phyloP scores from a whole-genome alignment of 441 rosid species.

The Adansonia gregorii region DNA sequence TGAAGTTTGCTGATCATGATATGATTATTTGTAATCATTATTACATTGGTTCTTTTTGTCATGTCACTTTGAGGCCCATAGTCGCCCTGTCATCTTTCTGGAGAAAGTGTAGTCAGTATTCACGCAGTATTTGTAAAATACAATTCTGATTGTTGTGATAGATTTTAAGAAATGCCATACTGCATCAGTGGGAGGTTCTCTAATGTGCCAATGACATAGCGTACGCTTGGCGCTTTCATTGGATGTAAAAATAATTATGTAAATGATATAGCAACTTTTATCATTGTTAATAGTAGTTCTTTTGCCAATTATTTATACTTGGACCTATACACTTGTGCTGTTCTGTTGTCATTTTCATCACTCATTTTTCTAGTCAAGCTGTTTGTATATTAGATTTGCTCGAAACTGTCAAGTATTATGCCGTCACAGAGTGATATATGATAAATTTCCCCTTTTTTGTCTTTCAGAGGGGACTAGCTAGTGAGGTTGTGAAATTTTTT shows the following conservation, averaged over 20 bases:
- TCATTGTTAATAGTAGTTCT: constrained; percentile 2
- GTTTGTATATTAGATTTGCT: not conserved
- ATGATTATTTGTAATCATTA: not conserved
- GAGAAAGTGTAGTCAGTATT: not conserved
- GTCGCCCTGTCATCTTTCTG: not conserved
- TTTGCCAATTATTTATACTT: not conserved
- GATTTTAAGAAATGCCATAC: not conserved
- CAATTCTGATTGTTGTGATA: not conserved
- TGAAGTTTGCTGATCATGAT: not conserved
- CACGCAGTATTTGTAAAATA: not conserved
- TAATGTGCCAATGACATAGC: not conserved
- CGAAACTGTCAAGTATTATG: not conserved
- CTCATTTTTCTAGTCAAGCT: not conserved
- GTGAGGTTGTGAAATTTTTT: not conserved
- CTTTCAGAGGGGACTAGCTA: not conserved
- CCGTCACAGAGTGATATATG: not conserved
- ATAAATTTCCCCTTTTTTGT: not conserved
- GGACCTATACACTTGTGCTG: not conserved
- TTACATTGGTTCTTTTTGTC: not conserved
- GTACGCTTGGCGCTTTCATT: not conserved
- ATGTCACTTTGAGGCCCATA: not conserved
- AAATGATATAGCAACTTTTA: not conserved
- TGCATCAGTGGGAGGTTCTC: not conserved
- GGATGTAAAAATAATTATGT: not conserved
- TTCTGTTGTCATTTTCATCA: not conserved